Percentiles rank a stretch among this genome's conserved stretches.
Conservation (phyloP, 768 basidiomycete genomes). For the Leccinum rimulosum region DNA sequence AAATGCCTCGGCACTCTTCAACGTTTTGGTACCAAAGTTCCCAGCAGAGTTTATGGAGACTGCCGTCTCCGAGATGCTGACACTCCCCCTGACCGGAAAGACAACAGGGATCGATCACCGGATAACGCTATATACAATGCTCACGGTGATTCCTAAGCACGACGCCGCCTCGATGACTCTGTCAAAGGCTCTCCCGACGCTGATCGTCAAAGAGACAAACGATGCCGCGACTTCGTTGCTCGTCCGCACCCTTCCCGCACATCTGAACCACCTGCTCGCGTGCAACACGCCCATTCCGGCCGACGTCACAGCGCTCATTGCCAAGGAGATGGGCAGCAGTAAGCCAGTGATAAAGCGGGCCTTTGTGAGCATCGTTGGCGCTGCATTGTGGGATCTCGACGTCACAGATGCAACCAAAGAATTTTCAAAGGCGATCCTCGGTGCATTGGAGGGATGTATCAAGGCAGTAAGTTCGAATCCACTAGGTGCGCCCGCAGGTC, state of each 20-base stretch:
- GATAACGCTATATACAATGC: conserved; percentile 75
- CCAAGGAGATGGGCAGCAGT: conserved; percentile 66
- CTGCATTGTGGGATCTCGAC: conserved; percentile 50
- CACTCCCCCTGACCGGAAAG: conserved; percentile 80
- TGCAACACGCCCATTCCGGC: conserved; percentile 40
- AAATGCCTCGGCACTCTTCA: conserved; percentile 59
- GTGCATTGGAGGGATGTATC: conserved; percentile 66
- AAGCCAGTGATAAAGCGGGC: conserved; percentile 63
- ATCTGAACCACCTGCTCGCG: conserved; percentile 56
- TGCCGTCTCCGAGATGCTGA: conserved; percentile 63
- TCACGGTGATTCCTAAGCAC: conserved; percentile 51
- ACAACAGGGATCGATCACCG: conserved; percentile 87
- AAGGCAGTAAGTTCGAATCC: conserved; percentile 65
- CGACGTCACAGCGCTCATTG: conserved; percentile 48
- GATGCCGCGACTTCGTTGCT: conserved; percentile 61
- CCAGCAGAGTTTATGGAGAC: conserved; percentile 39
- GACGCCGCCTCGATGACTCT: conserved; percentile 45
- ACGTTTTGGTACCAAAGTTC: conserved; percentile 36
- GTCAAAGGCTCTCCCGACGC: conserved; percentile 37
- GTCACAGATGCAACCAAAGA: conserved; percentile 40
- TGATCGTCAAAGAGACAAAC: conserved; percentile 74
- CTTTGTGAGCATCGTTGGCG: conserved; percentile 62
- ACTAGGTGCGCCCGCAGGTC: conserved; percentile 55
- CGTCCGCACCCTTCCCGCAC: conserved; percentile 50
- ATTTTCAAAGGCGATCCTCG: conserved; percentile 55